Base-by-base conservation (phyloP, 257 asterid genomes). In the Solanum megistacrolobum region DNA sequence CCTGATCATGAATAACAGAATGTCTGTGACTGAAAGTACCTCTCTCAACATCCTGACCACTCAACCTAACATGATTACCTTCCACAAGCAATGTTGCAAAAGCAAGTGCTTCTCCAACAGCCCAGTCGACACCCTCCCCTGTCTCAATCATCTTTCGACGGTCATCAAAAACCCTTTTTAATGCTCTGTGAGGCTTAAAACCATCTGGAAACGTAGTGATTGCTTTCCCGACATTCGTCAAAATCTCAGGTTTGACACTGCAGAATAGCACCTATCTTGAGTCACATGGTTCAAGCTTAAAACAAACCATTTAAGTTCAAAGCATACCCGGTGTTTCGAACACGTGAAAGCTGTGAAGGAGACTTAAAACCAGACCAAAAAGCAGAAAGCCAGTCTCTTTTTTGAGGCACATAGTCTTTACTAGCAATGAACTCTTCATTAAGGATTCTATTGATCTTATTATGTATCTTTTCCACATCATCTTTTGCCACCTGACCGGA, bases 41-140 rank as follows among this genome's bases (percentile, higher is more conserved):
- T 43, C 91, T 84, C 86, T 89, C 91, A 29, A 87, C 89, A 87
- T 89, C 91, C 84, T 89, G 91, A 84, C 91, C 91, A 65, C 89
- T 87, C 90, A 89, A 83, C 65, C 91, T 83, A 60, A 89, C 91
- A 78, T 89, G 89, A 68, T 89, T 87, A 39, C 91, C 91, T 89
- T 89, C 91, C 27, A 87, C 89, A 16, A 89, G 89, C 85, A 89
- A 83, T 84, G 91, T 87, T 74, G 91, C 89, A 87, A 89, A 89
- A 32, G 91, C 91, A 35, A 89, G 91, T 78, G 90, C 89, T 85
- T 89, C 91, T 43, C 81, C 91, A 14, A 87, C 84, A 7, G 91
- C 90, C 91, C 91, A 89, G 88, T 89, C 91, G 52, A 89, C 88
- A 39, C 91, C 91, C 62, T 89, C 90, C 9, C 88, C 91, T 23